Evolutionary conservation across 345 rosid species (phyloP).

Genomic region (Populus deltoides): DNA sequence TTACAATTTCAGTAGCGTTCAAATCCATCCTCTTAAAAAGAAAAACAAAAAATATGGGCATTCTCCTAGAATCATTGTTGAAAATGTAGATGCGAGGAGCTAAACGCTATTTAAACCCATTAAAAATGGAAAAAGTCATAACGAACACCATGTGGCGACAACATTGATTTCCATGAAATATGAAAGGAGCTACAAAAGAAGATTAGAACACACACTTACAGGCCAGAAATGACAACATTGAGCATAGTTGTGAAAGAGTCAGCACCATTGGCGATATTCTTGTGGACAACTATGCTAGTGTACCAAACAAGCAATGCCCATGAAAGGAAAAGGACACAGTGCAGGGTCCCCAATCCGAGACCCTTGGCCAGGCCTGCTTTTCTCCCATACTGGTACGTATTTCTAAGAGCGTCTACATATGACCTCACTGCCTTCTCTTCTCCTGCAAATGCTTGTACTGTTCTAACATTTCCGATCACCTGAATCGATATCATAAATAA

Average conservation of each 20-base stretch:
- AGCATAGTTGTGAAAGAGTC: conserved; percentile 98
- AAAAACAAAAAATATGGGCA: background rate
- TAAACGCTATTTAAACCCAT: background rate
- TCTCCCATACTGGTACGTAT: conserved; percentile 70
- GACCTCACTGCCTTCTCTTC: conserved; percentile 81
- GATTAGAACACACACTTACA: conserved; percentile 48
- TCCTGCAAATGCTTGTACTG: conserved; percentile 94
- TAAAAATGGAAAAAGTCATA: background rate
- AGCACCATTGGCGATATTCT: conserved; percentile 75
- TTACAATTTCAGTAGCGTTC: background rate
- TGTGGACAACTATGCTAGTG: conserved; percentile 81
- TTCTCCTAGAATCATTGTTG: background rate
- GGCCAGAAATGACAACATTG: conserved; percentile 88
- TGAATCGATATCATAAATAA: conserved; percentile 11
- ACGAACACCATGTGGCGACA: background rate
- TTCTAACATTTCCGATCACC: conserved; percentile 95
- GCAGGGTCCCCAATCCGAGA: conserved; percentile 81
- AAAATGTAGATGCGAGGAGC: background rate
- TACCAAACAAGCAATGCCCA: conserved; percentile 98
- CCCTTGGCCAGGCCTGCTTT: conserved; percentile 92
- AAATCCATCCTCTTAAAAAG: background rate
- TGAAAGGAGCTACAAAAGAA: background rate
- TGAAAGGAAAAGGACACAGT: conserved; percentile 77
- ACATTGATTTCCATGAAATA: background rate
- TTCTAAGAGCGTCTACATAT: conserved; percentile 64